Evolutionary conservation across 148 eudicot genomes (phyloP).

Genomic region (Rhododendron griersonianum): DNA sequence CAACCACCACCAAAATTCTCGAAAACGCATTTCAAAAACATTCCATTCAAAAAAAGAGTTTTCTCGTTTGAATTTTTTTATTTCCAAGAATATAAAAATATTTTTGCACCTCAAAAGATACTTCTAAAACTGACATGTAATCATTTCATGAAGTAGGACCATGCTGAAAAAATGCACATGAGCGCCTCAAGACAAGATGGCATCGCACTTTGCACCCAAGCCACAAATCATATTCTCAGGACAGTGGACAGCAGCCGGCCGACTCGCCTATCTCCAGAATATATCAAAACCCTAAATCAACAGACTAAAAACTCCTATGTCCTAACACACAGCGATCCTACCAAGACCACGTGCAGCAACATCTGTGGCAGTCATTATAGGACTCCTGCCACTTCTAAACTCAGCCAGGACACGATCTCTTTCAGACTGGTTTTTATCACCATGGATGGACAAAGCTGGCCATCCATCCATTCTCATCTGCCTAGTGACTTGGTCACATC

Average conservation of each 20-base stretch:
- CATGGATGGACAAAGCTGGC: slow-evolving; percentile 98
- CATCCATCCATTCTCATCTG: slow-evolving; percentile 97
- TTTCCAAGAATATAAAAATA: not conserved
- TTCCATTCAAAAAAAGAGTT: not conserved
- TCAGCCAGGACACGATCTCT: slow-evolving; percentile 98
- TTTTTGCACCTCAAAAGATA: not conserved
- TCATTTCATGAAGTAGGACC: not conserved
- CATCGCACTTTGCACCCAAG: slow-evolving; percentile 53
- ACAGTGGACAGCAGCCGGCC: slow-evolving; percentile 88
- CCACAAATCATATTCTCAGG: slow-evolving; percentile 46
- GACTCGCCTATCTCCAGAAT: slow-evolving; percentile 41
- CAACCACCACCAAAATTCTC: not conserved
- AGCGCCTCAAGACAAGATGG: slow-evolving; percentile 12
- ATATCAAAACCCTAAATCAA: slow-evolving; percentile 28
- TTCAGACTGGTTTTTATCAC: slow-evolving; percentile 96
- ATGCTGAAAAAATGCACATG: not conserved
- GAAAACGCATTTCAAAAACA: not conserved
- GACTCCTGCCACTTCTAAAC: slow-evolving; percentile 95
- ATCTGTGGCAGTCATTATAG: slow-evolving; percentile 98
- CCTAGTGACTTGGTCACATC: slow-evolving; percentile 95
- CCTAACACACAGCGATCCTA: slow-evolving; percentile 80
- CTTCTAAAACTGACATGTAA: not conserved
- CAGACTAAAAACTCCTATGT: slow-evolving; percentile 27
- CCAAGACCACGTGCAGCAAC: slow-evolving; percentile 99
- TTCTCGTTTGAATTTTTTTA: not conserved